Conservation (phyloP, 164 flowering plant genomes). For the Dillenia suffruticosa region DNA sequence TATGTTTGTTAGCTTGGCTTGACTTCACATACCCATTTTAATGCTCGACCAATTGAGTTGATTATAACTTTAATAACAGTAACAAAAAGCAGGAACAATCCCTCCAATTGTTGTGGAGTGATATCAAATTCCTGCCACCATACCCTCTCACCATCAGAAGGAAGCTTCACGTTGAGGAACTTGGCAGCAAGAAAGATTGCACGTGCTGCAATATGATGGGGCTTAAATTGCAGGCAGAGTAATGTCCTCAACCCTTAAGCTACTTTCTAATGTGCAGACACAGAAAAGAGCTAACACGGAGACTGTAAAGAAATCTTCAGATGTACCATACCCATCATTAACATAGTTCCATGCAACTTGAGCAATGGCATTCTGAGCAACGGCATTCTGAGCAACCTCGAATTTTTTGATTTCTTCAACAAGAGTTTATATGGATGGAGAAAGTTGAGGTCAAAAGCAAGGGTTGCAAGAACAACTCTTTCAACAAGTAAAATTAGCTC, state of each 20-base stretch:
- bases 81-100: conserved; percentile 19
- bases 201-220: conserved; percentile 86
- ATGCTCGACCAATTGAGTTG: too few relatives aligned
- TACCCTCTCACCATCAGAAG: conserved; percentile 43
- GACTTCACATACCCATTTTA: too few relatives aligned
- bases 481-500: conserved; percentile 25
- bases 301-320: conserved; percentile 5
- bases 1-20: too few relatives aligned
- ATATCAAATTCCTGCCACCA: conserved; percentile 56
- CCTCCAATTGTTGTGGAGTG: conserved; percentile 50
- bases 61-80: too few relatives aligned
- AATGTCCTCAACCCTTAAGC: conserved; percentile 78
- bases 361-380: conserved; percentile 33
- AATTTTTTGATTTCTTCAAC: conserved; percentile 38
- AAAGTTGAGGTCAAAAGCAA: conserved; percentile 25
- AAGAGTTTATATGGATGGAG: conserved; percentile 26
- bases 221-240: conserved; percentile 88
- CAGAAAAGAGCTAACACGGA: background rate
- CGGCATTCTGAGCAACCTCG: conserved; percentile 31
- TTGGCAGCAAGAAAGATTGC: conserved; percentile 92
- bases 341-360: conserved; percentile 43
- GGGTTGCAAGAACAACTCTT: conserved; percentile 27
- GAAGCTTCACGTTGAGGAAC: conserved; percentile 62
- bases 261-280: conserved; percentile 20
- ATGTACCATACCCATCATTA: conserved; percentile 64